These are phyloP conservation scores for Beauveria bassiana DNA, from an alignment of 2,329 filamentous ascomycete species.

Conservation along the genomic window DNA sequence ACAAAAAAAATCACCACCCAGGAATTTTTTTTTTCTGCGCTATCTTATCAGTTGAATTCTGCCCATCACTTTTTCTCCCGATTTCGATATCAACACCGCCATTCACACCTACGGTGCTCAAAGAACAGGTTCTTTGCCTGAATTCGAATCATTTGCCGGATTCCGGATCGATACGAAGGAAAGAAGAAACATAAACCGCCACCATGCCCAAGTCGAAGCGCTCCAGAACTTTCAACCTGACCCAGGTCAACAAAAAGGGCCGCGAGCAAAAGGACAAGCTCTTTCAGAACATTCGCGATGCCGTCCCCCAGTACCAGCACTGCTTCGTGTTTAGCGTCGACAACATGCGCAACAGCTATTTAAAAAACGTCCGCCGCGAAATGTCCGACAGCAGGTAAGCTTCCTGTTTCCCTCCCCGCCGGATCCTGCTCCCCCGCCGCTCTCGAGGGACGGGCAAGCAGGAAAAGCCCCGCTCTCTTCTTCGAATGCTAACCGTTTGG, in stretches of 20 bases:
- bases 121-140: neutral
- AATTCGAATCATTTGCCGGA: neutral
- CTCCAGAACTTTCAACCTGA: conserved; percentile 79
- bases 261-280: conserved; percentile 87
- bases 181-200: conserved; percentile 15
- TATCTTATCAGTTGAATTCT: conserved; percentile 22
- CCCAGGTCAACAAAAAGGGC: conserved; percentile 85
- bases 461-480: neutral
- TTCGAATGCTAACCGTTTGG: no score
- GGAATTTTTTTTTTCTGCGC: conserved; percentile 21
- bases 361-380: conserved; percentile 83
- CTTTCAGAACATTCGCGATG: conserved; percentile 80
- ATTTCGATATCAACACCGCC: conserved; percentile 8
- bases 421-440: neutral
- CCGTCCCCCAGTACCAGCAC: conserved; percentile 76
- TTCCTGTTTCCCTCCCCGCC: neutral
- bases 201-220: conserved; percentile 96
- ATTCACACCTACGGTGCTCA: conserved; percentile 3
- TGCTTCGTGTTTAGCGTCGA: conserved; percentile 91
- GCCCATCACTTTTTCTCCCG: conserved; percentile 5
- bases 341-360: conserved; percentile 96
- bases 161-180: neutral
- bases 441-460: neutral
- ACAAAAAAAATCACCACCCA: conserved; percentile 5
- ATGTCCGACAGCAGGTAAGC: conserved; percentile 74